Evolutionary conservation across 805 yeast genomes (phyloP), one percentile per base, ranked within the genome.

Genomic region (Saccharomyces paradoxus): DNA sequence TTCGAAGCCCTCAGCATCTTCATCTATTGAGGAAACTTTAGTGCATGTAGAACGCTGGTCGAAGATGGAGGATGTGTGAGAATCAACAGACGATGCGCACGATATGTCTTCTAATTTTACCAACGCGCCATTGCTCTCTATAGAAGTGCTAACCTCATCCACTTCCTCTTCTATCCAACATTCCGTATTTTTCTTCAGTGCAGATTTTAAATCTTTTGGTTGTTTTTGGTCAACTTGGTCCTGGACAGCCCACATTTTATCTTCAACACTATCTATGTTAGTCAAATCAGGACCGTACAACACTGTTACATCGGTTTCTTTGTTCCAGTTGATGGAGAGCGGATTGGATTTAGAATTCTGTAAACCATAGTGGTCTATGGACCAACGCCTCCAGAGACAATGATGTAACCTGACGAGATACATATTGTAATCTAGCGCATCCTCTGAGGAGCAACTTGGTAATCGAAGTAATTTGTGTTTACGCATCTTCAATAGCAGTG

Each of bases 381-480:
- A 86, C 97, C 97, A 92, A 21, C 96, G 89, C 66, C 98, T 79
- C 97, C 97, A 92, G 50, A 88, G 78, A 14, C 96, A 92, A 64
- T 87, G 87, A 65, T 87, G 91, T 48, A 87, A 73, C 50, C 96
- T 71, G 30, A 66, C 58, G 37, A 72, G 58, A 53, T 73, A 72
- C 52, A 63, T 56, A n/a, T 53, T 52, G 50, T 68, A 68, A 53
- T 67, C 71, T 6, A 56, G 49, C 17, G 60, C 58, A 63, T 72
- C 60, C 60, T 71, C 64, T 32, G 65, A 53, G 58, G 77, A 62
- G 61, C 75, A 68, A 41, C 64, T 59, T 1, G 73, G 72, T 24
- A 44, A 17, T 41, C 32, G 41, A 29, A 27, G 54, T 27, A 68
- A 60, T 29, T 49, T 47, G 48, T 60, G 54, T 68, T 68, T 22